Conservation (phyloP, 176 grass and related monocot species). For the Carex parvula region DNA sequence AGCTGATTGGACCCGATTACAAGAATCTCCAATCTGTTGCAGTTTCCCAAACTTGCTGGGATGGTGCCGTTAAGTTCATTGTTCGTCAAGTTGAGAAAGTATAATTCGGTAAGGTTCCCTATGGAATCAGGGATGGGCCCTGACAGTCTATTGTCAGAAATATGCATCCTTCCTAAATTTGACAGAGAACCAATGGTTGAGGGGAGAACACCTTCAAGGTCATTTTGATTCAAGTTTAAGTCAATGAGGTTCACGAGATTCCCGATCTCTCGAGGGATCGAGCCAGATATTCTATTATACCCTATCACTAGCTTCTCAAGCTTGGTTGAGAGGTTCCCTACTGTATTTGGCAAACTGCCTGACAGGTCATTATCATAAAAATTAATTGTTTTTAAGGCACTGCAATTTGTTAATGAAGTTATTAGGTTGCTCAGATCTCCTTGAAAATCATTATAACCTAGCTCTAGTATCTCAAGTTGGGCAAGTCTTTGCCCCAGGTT, state of each 20-base stretch:
- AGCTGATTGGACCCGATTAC: constrained; percentile 29
- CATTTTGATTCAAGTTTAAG: not conserved
- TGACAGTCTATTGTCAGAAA: constrained; percentile 28
- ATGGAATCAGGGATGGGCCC: constrained; percentile 33
- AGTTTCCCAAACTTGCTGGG: constrained; percentile 24
- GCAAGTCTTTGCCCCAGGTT: not conserved
- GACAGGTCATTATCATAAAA: constrained; percentile 4
- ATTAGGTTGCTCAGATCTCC: constrained; percentile 3
- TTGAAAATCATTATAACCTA: constrained; percentile 24
- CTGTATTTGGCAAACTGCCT: constrained; percentile 23
- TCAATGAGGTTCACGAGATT: constrained; percentile 13
- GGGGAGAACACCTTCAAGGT: constrained; percentile 29
- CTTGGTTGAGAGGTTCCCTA: constrained; percentile 1
- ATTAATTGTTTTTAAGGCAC: not conserved
- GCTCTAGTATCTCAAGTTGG: constrained; percentile 13
- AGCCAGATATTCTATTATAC: constrained; percentile 26
- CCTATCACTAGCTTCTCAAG: not conserved
- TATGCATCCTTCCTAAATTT: constrained; percentile 15
- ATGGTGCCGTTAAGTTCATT: constrained; percentile 30
- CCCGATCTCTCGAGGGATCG: constrained; percentile 30
- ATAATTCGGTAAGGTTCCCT: constrained; percentile 27
- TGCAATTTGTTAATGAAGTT: constrained; percentile 30
- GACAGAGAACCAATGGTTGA: constrained; percentile 21
- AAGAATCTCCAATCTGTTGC: not conserved
- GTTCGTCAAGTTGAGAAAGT: constrained; percentile 11